These are phyloP conservation scores for Cladorrhinum sp. DNA, from an alignment of 2,329 filamentous ascomycete species.

Conservation along the genomic window DNA sequence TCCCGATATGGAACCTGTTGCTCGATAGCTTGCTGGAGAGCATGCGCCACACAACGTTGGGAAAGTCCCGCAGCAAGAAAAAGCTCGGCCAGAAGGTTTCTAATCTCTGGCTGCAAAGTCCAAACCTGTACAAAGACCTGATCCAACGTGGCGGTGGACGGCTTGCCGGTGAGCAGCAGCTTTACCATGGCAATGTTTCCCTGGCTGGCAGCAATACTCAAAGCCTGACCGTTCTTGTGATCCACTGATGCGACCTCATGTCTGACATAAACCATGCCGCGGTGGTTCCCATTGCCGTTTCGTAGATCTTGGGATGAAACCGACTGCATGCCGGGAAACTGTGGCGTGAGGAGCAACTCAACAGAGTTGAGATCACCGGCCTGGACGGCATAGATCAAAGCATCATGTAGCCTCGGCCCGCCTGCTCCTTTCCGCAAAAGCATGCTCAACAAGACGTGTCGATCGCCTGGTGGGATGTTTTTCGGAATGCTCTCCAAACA, in stretches of 20 bases:
- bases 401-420: constrained; percentile 46
- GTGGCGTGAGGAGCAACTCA: constrained; percentile 48
- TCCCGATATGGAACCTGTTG: constrained; percentile 48
- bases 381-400: constrained; percentile 48
- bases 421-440: constrained; percentile 51
- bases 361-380: constrained; percentile 46
- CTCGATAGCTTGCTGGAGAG: constrained; percentile 51
- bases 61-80: constrained; percentile 50
- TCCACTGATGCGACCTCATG: constrained; percentile 53
- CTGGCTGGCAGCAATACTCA: constrained; percentile 47
- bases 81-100: constrained; percentile 47
- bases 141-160: constrained; percentile 46
- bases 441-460: constrained; percentile 42
- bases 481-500: constrained; percentile 50
- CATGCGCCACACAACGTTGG: constrained; percentile 45
- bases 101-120: constrained; percentile 40
- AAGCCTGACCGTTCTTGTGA: constrained; percentile 48
- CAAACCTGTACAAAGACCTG: constrained; percentile 48
- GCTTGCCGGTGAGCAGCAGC: constrained; percentile 45
- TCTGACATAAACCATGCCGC: constrained; percentile 36
- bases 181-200: constrained; percentile 44
- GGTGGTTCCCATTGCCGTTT: constrained; percentile 24
- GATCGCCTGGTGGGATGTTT: constrained; percentile 43
- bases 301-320: constrained; percentile 29
- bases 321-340: constrained; percentile 40